These are phyloP conservation scores for Skeletonema tropicum DNA, from an alignment of 108 stramenopile species.

Conservation along the genomic window DNA sequence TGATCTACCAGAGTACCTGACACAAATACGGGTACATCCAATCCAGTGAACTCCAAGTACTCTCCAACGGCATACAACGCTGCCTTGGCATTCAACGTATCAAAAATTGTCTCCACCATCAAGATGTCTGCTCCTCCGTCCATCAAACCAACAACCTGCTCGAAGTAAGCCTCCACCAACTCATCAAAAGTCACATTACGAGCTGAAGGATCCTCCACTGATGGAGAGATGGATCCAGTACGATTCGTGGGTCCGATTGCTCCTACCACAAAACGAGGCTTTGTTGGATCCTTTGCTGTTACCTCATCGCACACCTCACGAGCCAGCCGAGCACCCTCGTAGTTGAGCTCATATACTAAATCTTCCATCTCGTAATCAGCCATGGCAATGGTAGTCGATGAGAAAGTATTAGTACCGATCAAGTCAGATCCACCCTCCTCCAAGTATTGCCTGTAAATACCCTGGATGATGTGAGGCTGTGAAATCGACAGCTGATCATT, in stretches of 20 bases:
- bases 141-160: slow-evolving; percentile 93
- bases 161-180: slow-evolving; percentile 96
- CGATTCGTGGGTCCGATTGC: slow-evolving; percentile 98
- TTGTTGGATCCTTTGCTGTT: slow-evolving; percentile 91
- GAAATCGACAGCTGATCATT: slow-evolving; percentile 97
- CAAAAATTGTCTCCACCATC: slow-evolving; percentile 99
- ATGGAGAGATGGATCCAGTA: slow-evolving; percentile 95
- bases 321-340: slow-evolving; percentile 90
- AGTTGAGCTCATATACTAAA: slow-evolving; percentile 96
- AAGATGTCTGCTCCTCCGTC: slow-evolving; percentile 96
- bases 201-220: slow-evolving; percentile 93
- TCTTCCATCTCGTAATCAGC: slow-evolving; percentile 98
- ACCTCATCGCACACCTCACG: slow-evolving; percentile 97
- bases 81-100: slow-evolving; percentile 98
- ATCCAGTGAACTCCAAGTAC: slow-evolving; percentile 87
- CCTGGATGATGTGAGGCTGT: slow-evolving; percentile 94
- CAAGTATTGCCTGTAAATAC: slow-evolving; percentile 94
- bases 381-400: slow-evolving; percentile 97
- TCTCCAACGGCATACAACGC: slow-evolving; percentile 94
- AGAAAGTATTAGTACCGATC: slow-evolving; percentile 99
- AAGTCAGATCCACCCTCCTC: slow-evolving; percentile 91
- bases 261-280: slow-evolving; percentile 97
- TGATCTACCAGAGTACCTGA: slow-evolving; percentile 98
- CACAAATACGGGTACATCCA: slow-evolving; percentile 96
- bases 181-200: slow-evolving; percentile 99